Base-by-base conservation (phyloP, 306 rosid genomes). In the Luffa aegyptiaca region DNA sequence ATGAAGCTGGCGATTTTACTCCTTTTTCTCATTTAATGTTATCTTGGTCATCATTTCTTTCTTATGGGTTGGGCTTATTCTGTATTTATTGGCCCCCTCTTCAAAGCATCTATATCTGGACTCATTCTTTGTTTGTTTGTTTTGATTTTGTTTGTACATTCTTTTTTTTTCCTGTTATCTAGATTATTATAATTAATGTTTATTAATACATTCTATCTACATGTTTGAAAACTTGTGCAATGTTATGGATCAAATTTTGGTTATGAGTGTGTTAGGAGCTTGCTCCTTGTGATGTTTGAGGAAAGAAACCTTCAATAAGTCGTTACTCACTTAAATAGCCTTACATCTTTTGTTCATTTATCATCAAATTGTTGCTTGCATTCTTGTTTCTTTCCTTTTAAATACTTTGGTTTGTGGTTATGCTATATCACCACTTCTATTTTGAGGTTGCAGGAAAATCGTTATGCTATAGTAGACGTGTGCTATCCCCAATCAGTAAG, bases 401-500 rank as follows among this genome's bases (percentile, higher is more conserved):
- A 57, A 81, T 39, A 26, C 65, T 82, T 83, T 79, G 17, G 71
- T 78, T 52, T 73, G 45, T 69, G 57, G 37, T 64, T 51, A 72
- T 55, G 33, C 82, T 82, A 64, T 80, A n/a, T 81, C 79, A 76
- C 73, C 81, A 58, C 77, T 76, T 80, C 9, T 77, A 68, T 73
- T 83, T 87, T 85, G 58, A 81, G 80, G 81, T 77, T 89, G 81
- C 87, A 95, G 98, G 98, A 92, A 92, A 95, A 92, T 79, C 97
- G 94, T 11, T 95, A 95, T 89, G 98, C 90, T 77, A 81, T 95
- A 72, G 93, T 95, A 59, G 98, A 95, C 74, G 97, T 84, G 79
- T 95, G 93, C 92, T 92, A 90, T 89, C 97, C 98, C 46, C 88
- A 92, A 76, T 86, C 96, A 71, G 98, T 95, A 72, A 90, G 97